These are phyloP conservation scores for Pleurotus tuber-regium DNA, from an alignment of 768 basidiomycete species.

Conservation along the genomic window DNA sequence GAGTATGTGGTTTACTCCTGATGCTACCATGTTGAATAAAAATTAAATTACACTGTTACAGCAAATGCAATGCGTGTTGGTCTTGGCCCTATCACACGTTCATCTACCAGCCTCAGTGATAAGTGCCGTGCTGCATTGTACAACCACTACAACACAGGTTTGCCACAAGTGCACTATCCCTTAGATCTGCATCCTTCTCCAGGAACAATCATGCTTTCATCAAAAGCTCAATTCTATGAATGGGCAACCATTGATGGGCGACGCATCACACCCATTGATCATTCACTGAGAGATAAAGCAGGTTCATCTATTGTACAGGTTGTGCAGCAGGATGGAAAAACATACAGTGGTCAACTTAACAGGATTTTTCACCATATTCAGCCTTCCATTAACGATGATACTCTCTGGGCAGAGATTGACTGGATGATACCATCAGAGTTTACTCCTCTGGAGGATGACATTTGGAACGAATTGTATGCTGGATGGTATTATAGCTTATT, in stretches of 20 bases:
- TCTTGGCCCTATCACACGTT: background rate
- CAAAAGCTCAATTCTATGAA: background rate
- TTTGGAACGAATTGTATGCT: constrained; percentile 17
- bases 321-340: background rate
- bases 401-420: constrained; percentile 5
- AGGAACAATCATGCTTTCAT: background rate
- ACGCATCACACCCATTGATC: constrained; percentile 12
- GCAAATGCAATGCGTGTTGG: background rate
- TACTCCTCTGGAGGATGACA: background rate
- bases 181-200: background rate
- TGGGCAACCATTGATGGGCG: constrained; percentile 18
- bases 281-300: constrained; percentile 4
- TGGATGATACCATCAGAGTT: constrained; percentile 6
- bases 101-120: background rate
- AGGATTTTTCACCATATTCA: constrained; percentile 17
- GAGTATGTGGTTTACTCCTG: background rate
- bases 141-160: constrained; percentile 8
- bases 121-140: background rate
- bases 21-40: background rate
- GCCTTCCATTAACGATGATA: constrained; percentile 2
- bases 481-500: background rate
- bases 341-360: constrained; percentile 1
- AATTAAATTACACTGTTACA: background rate
- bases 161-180: constrained; percentile 3
- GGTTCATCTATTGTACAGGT: constrained; percentile 16